These are phyloP conservation scores for Exserohilum rostratum DNA, from an alignment of 2,329 filamentous ascomycete genomes.

Conservation along the genomic window DNA sequence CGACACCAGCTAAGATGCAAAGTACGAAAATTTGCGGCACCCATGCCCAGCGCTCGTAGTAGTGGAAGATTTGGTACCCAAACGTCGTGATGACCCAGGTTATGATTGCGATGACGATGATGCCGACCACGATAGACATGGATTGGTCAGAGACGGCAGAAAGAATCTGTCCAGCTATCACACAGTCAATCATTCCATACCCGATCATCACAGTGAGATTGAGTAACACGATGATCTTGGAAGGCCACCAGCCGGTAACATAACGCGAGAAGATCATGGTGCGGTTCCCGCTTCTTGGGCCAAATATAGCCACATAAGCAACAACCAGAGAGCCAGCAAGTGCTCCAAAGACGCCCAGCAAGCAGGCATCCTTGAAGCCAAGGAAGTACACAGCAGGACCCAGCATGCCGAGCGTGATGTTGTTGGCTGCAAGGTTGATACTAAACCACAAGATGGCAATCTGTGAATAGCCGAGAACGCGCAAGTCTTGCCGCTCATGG, in stretches of 20 bases:
- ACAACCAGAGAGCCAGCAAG: conserved; percentile 61
- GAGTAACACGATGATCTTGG: conserved; percentile 66
- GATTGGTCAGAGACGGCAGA: conserved; percentile 66
- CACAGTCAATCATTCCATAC: conserved; percentile 67
- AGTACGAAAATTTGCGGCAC: conserved; percentile 67
- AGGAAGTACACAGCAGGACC: conserved; percentile 65
- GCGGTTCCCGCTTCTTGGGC: conserved; percentile 65
- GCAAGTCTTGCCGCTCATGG: conserved; percentile 60
- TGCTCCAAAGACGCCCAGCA: conserved; percentile 64
- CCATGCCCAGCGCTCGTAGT: conserved; percentile 72
- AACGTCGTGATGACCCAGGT: conserved; percentile 70
- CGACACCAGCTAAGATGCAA: conserved; percentile 66
- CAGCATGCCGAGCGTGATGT: conserved; percentile 68
- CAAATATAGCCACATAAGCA: conserved; percentile 67
- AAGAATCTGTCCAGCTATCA: conserved; percentile 71
- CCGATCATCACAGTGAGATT: conserved; percentile 68
- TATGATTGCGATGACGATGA: conserved; percentile 68
- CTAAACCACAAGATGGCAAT: conserved; percentile 66
- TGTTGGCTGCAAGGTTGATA: conserved; percentile 68
- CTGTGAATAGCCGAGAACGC: conserved; percentile 61
- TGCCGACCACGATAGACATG: conserved; percentile 69
- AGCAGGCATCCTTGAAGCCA: conserved; percentile 62
- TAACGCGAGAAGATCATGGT: conserved; percentile 65
- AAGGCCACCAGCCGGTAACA: conserved; percentile 69
- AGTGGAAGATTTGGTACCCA: conserved; percentile 70